phyloP scores from a whole-genome alignment of 208 protist species.

The Acanthamoeba castellanii region DNA sequence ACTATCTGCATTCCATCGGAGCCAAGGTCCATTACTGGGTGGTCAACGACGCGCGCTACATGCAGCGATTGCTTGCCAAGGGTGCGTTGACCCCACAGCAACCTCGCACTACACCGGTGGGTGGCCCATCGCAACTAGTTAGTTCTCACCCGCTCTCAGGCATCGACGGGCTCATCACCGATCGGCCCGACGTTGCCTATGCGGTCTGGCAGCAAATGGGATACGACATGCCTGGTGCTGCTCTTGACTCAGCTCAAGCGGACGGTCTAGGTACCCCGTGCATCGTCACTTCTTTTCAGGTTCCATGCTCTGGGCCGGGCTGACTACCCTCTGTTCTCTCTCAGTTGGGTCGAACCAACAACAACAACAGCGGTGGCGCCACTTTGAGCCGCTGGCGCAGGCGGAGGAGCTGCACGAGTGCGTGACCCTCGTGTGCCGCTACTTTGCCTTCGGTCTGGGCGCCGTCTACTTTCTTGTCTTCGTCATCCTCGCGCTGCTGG shows the following conservation, averaged over 20 bases:
- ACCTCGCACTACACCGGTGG: neutral
- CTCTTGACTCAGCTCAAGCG: neutral
- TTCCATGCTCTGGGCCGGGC: neutral
- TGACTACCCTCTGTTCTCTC: too few relatives aligned
- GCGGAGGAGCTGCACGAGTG: slow-evolving; percentile 23
- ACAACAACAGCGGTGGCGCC: neutral
- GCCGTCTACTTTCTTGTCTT: neutral
- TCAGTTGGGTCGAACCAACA: neutral
- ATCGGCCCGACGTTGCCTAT: neutral
- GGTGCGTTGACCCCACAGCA: neutral
- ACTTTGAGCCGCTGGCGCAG: slow-evolving; percentile 9
- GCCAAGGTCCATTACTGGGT: slow-evolving; percentile 29
- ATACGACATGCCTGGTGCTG: neutral
- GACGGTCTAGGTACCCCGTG: neutral
- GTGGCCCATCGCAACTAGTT: too few relatives aligned
- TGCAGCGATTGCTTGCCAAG: neutral
- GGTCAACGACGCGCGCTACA: slow-evolving; percentile 30
- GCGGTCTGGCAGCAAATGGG: neutral
- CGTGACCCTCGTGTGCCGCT: slow-evolving; percentile 27
- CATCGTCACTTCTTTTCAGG: neutral
- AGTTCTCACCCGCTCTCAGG: neutral
- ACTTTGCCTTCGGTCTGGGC: slow-evolving; percentile 13
- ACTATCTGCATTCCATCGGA: neutral
- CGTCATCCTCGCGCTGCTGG: neutral
- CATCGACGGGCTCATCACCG: slow-evolving; percentile 28